Evolutionary conservation across 2,329 filamentous ascomycete species (phyloP), one percentile per base, ranked within the genome.

Genomic region (Gnomoniopsis smithogilvyi): DNA sequence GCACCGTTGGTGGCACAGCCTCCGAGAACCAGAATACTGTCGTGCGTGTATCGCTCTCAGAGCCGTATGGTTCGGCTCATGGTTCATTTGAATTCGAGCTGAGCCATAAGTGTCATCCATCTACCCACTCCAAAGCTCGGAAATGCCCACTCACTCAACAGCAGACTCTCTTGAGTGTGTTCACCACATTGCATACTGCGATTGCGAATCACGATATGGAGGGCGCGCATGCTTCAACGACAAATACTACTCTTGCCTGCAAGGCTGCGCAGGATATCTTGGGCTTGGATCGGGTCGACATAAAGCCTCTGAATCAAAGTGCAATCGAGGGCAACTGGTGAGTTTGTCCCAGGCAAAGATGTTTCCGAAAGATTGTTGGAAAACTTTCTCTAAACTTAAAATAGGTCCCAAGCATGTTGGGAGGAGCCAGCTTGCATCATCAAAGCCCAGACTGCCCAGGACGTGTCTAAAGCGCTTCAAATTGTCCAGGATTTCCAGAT

Each of bases 341-440:
- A 14, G 17, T 17, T 41, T 12, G 7, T 41, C 17, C 12, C 36
- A 4, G 11, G 6, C 4, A 12, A 14, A 30, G 17, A 6, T 41
- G 11, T 41, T 41, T 41, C 7, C 3, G 36, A 41, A 41, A 14
- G 7, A 12, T 12, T 12, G 12, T 41, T 41, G 36, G 7, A 41
- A 6, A 6, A 41, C 36, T 12, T 4, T 14, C 36, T 14, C 26
- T 30, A 4, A 30, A 4, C 26, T 30, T 4, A 30, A 4, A 30
- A 41, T 41, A 51, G 50, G 50, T 51, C 50, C 17, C 8, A 51
- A 24, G 50, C 50, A 17, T 51, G 50, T 17, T 51, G 50, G 50
- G 34, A 51, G 22, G n/a, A 51, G 50, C 64, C 67, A 47, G 60
- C 64, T 21, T 69, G 67, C 43, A 64, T 69, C 12, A 64, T 69